Evolutionary conservation across 108 stramenopile species (phyloP), one percentile per base, ranked within the genome.

Genomic region (Cyclotella distinguenda): DNA sequence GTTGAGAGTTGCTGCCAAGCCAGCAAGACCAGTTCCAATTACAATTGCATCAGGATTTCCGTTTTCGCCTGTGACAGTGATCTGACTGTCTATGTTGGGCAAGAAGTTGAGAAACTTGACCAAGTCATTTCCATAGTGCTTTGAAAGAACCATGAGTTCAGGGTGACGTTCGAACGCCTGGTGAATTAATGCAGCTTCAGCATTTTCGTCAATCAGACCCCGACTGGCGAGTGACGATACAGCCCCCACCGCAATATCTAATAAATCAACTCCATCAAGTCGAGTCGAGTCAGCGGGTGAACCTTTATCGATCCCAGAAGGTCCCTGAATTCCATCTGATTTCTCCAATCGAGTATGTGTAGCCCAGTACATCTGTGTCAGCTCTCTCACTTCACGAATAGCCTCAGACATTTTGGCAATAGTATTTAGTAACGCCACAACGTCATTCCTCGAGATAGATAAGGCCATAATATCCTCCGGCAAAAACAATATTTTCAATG

Each of bases 401-500:
- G 80, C 72, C 64, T 91, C 86, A 1, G 87, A 89, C 52, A 96
- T 75, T 50, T 90, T 84, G 12, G 89, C 90, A 38, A 91, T 80
- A 4, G 89, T 92, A 60, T 93, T 91, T 49, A 96, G 80, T 40
- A 96, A 82, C 0, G 92, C 95, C 11, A 96, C 95, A 45, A 96
- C 83, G 71, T 96, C 95, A 68, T 96, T 93, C 62, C 88, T 81
- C 39, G 77, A 78, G 26, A 95, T 50, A 0, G 72, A 62, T 36
- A 67, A 30, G 4, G 71, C 60, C 33, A 76, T 38, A 16, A 86
- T 66, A 35, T 79, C 80, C 2, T 78, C 62, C 1, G 80, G 80
- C 25, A 89, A 67, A 50, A 97, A 94, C 27, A 97, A 74, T 62
- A 97, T 86, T 65, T 96, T 97, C 42, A 97, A 66, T 19, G 94